These are phyloP conservation scores for Hypoxylon crocopeplum DNA, from an alignment of 495 filamentous ascomycete genomes.

Conservation along the genomic window DNA sequence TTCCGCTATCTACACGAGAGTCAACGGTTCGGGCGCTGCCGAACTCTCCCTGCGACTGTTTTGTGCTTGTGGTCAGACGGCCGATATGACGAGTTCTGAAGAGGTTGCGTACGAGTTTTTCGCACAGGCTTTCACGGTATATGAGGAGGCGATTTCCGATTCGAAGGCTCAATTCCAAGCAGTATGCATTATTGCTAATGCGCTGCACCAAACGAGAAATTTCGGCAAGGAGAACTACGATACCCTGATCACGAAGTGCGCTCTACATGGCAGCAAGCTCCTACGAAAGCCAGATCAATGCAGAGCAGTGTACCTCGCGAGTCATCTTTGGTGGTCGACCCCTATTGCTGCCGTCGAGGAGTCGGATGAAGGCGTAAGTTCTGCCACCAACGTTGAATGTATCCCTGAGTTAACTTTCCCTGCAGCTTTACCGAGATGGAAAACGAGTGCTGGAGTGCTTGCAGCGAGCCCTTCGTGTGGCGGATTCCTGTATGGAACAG, in stretches of 20 bases:
- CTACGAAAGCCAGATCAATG: slow-evolving; percentile 99
- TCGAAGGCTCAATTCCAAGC: slow-evolving; percentile 97
- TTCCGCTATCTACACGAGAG: slow-evolving; percentile 86
- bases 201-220: slow-evolving; percentile 81
- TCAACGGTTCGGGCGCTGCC: slow-evolving; percentile 74
- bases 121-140: slow-evolving; percentile 96
- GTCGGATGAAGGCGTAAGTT: slow-evolving; percentile 79
- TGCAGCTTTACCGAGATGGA: slow-evolving; percentile 91
- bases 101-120: slow-evolving; percentile 98
- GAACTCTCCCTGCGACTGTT: slow-evolving; percentile 90
- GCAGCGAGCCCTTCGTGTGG: slow-evolving; percentile 92
- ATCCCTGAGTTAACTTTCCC: slow-evolving; percentile 2
- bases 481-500: slow-evolving; percentile 99
- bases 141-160: slow-evolving; percentile 94
- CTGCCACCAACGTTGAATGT: not conserved
- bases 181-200: slow-evolving; percentile 91
- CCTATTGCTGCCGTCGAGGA: slow-evolving; percentile 83
- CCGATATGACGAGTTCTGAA: slow-evolving; percentile 90
- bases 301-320: slow-evolving; percentile 92
- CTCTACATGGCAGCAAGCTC: slow-evolving; percentile 94
- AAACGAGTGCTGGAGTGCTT: slow-evolving; percentile 96
- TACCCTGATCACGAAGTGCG: slow-evolving; percentile 96
- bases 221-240: slow-evolving; percentile 98
- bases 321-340: slow-evolving; percentile 96
- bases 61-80: slow-evolving; percentile 87